These are phyloP conservation scores for Tricholoma sp. DNA, from an alignment of 768 basidiomycete genomes.

Conservation along the genomic window DNA sequence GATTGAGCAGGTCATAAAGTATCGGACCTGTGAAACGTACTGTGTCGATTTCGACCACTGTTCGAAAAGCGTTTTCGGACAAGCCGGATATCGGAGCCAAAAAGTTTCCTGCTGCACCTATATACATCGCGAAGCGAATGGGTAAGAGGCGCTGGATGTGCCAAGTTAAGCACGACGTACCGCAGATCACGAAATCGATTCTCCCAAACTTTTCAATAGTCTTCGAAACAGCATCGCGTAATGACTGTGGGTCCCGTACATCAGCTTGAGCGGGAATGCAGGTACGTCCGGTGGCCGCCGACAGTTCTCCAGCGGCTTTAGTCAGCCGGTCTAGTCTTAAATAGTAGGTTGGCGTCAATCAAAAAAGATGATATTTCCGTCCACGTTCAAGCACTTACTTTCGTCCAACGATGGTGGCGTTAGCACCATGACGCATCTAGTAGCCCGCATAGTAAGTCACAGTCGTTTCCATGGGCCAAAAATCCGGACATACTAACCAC, in stretches of 20 bases:
- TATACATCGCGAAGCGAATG: conserved; percentile 2
- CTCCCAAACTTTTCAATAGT: conserved; percentile 73
- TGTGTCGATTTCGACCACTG: conserved; percentile 92
- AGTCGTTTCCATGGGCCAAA: background rate
- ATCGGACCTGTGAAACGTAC: conserved; percentile 36
- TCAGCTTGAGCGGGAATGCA: conserved; percentile 79
- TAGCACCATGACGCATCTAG: conserved; percentile 81
- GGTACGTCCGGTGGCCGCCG: conserved; percentile 56
- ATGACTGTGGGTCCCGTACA: conserved; percentile 69
- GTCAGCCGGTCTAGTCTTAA: conserved; percentile 65
- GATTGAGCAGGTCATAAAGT: background rate
- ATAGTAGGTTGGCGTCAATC: background rate
- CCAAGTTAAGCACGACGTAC: conserved; percentile 34
- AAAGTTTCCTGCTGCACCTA: conserved; percentile 98
- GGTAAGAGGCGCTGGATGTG: background rate
- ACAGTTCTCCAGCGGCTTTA: conserved; percentile 65
- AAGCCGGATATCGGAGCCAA: conserved; percentile 78
- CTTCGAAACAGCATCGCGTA: conserved; percentile 71
- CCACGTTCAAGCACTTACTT: conserved; percentile 52
- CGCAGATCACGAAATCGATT: conserved; percentile 95
- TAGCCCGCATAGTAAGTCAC: background rate
- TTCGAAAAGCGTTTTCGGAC: conserved; percentile 87
- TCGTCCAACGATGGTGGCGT: conserved; percentile 79
- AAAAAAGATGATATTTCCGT: background rate
- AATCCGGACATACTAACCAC: conserved; percentile 46